Base-by-base conservation (phyloP, 371 early-diverging fungal species). In the Saksenaea vasiformis region DNA sequence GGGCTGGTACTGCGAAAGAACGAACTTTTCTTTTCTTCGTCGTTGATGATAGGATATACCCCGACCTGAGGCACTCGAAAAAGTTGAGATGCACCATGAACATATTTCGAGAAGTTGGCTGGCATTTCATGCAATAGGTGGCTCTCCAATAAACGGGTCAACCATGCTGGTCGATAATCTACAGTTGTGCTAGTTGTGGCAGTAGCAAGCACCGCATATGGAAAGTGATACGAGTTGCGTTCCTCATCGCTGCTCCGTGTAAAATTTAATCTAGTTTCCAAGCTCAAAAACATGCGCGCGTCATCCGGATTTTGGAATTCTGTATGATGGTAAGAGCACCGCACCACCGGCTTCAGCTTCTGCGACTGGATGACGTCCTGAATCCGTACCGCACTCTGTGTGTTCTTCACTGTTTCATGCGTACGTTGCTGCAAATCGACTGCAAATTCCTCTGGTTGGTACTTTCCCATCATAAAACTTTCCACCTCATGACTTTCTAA, bases 221-320 rank as follows among this genome's bases (percentile, higher is more conserved):
- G 73, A 58, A 73, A 69, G 8, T 68, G 73, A 19, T 67, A 36
- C 31, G 67, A 60, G 22, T 70, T 66, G 7, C 27, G 26, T 69
- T 96, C 96, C 22, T 86, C 82, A 65, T 90, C 90, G 39, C 87
- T 87, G 17, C 91, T 91, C 39, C 93, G 91, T 63, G 97, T 91
- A 90, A 98, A 95, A 36, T 91, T 87, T 54, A 98, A 84, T 68
- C 97, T 93, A 0, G 96, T 97, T 72, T 98, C 98, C 3, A 98
- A 82, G n/a, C 93, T 92, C 58, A 98, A 91, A 62, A 96, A 86
- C 27, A 97, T 92, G 10, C 90, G 83, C 10, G 97, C 92, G 14
- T 94, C 90, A 24, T 93, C 94, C 0, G 97, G 98, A 14, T 96
- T 78, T 70, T 97, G 98, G 86, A 98, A 98, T 3, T 97, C 97